Percentiles rank a stretch among this genome's conserved stretches.
These are phyloP conservation scores for Musa beccarii DNA, from an alignment of 176 grass and related monocot genomes.

Conservation along the genomic window DNA sequence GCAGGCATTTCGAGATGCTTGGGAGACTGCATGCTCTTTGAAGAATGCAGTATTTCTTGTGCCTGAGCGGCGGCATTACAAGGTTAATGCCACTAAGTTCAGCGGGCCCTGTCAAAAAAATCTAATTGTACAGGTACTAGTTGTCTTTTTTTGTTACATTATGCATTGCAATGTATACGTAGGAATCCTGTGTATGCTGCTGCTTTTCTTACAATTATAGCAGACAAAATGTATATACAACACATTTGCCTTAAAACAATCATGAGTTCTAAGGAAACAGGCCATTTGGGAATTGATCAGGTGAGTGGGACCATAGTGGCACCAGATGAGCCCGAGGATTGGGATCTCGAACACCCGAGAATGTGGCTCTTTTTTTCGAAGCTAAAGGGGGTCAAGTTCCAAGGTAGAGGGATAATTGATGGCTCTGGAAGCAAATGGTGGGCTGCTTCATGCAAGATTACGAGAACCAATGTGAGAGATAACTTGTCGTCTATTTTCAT, in stretches of 20 bases:
- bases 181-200: too few species aligned
- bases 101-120: conserved; percentile 51
- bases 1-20: conserved; percentile 60
- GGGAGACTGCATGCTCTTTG: conserved; percentile 60
- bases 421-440: conserved; percentile 90
- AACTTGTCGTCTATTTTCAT: not conserved
- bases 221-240: not conserved
- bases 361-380: conserved; percentile 65
- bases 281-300: conserved; percentile 4
- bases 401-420: conserved; percentile 74
- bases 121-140: conserved; percentile 46
- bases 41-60: conserved; percentile 63
- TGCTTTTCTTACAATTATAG: not conserved
- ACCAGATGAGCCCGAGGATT: conserved; percentile 56
- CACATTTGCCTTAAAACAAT: not conserved
- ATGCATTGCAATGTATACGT: too few species aligned
- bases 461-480: conserved; percentile 40
- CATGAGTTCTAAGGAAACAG: too few species aligned
- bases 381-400: conserved; percentile 54
- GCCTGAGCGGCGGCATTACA: conserved; percentile 42
- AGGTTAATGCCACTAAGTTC: conserved; percentile 43
- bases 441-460: conserved; percentile 88
- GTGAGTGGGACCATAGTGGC: conserved; percentile 73
- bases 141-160: not conserved
- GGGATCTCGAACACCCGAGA: conserved; percentile 45